Base-by-base conservation (phyloP, 78 protist genomes). In the Dictyostelium intermedium region DNA sequence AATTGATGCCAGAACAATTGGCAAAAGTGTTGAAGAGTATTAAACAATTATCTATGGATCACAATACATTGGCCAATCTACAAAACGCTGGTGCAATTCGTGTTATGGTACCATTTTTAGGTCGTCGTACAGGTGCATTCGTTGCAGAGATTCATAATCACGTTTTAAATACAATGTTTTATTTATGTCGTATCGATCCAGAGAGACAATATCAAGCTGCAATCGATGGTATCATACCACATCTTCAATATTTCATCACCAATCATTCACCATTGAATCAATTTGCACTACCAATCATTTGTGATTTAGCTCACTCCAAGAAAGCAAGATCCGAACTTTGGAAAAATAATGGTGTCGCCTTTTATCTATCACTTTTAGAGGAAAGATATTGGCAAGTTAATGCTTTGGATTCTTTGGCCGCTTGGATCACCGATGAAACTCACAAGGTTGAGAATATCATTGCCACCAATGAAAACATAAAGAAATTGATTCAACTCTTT, bases 161-260 rank as follows among this genome's bases (percentile, higher is more conserved):
- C 6, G 96, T 94, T 41, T 84, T 98, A 70, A 84, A 77, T 60
- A 84, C 98, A n/a, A 95, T 98, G 84, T 97, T 87, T 86, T 92
- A 96, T 47, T 60, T 98, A 18, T 98, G 99, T 96, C 91, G 96
- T 82, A 37, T 98, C 83, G 95, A 97, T 72, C 53, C 92, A 47
- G 86, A 72, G 37, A 92, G 98, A 50, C 99, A 98, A 92, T 98
- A 98, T 91, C 82, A 79, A 87, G 99, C 98, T 0, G 98, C 98
- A 5, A 53, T 39, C 78, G 84, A 79, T 27, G 99, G 98, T 41
- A 76, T 87, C 16, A 63, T 98, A 45, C 98, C 98, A 34, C 97
- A 63, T 25, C 92, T 97, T 37, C 79, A 80, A 93, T 84, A 35
- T 53, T 89, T 89, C 23, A 92, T 78, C 93, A 32, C 32, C 11